Percentiles rank a stretch among this genome's conserved stretches.
Conservation (phyloP, 441 rosid species). For the Gossypium trilobum region DNA sequence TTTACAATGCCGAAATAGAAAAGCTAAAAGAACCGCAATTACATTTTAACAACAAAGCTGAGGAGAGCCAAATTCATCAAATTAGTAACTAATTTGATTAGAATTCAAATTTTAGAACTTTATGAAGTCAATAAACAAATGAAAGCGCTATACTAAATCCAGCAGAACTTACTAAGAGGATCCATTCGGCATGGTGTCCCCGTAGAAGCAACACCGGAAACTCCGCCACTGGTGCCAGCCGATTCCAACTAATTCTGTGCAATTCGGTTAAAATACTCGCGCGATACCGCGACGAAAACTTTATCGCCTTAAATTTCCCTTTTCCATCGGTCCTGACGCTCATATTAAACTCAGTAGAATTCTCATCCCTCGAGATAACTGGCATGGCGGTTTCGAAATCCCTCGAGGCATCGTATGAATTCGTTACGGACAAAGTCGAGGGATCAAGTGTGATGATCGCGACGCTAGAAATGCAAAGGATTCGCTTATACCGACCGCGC, state of each 20-base stretch:
- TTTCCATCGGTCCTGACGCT: slow-evolving; percentile 82
- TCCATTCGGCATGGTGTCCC: slow-evolving; percentile 73
- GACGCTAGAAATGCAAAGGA: slow-evolving; percentile 61
- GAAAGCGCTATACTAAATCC: not conserved
- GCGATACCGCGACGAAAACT: slow-evolving; percentile 71
- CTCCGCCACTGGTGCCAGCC: slow-evolving; percentile 59
- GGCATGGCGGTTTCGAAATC: slow-evolving; percentile 84
- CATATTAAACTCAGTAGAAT: slow-evolving; percentile 63
- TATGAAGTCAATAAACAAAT: not conserved
- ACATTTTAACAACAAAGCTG: not conserved
- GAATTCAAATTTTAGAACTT: not conserved
- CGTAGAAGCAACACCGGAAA: slow-evolving; percentile 78
- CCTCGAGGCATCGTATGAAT: slow-evolving; percentile 54
- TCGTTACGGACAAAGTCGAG: slow-evolving; percentile 61
- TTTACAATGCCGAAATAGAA: not conserved
- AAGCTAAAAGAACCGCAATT: not conserved
- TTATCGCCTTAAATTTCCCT: slow-evolving; percentile 74
- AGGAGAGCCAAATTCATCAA: not conserved
- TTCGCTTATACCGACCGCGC: slow-evolving; percentile 95
- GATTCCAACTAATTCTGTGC: slow-evolving; percentile 66
- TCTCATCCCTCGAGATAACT: slow-evolving; percentile 64
- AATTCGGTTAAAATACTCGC: slow-evolving; percentile 78
- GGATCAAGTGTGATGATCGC: slow-evolving; percentile 86
- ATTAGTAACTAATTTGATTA: not conserved
- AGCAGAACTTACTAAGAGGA: slow-evolving; percentile 53